Evolutionary conservation across 2,329 filamentous ascomycete genomes (phyloP).

Genomic region (Cladorrhinum sp.): DNA sequence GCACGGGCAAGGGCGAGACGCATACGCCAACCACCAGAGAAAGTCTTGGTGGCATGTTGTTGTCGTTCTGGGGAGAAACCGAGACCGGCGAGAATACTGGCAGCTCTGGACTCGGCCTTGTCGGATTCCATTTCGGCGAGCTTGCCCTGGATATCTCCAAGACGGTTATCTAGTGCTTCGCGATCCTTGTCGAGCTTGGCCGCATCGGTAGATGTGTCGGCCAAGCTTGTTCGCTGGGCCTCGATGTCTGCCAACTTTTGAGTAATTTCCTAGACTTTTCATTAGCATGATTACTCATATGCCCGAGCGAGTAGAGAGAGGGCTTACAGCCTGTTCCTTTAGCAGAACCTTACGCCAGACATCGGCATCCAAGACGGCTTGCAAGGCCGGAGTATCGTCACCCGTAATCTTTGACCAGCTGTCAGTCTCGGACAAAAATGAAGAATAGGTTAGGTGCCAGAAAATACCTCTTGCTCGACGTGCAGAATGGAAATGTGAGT

Average conservation of each 20-base stretch:
- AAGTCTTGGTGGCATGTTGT: constrained; percentile 90
- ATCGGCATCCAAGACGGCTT: constrained; percentile 94
- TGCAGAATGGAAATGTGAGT: constrained; percentile 98
- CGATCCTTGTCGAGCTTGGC: constrained; percentile 80
- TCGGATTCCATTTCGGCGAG: constrained; percentile 98
- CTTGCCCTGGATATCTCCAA: constrained; percentile 88
- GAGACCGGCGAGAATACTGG: constrained; percentile 92
- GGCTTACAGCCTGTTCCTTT: constrained; percentile 73
- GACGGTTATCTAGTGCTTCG: constrained; percentile 83
- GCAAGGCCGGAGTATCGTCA: constrained; percentile 90
- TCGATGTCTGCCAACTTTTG: constrained; percentile 75
- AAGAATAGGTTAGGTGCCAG: constrained; percentile 1
- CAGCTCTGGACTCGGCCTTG: constrained; percentile 92
- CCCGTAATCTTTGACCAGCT: constrained; percentile 68
- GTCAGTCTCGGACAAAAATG: constrained; percentile 21
- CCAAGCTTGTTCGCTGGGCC: constrained; percentile 70
- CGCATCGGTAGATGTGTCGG: constrained; percentile 89
- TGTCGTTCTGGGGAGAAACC: constrained; percentile 94
- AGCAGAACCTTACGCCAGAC: constrained; percentile 97
- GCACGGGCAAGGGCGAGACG: constrained; percentile 90
- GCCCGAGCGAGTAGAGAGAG: not conserved
- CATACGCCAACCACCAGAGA: constrained; percentile 99
- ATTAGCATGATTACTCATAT: constrained; percentile 20
- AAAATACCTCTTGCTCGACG: constrained; percentile 86
- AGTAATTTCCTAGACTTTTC: constrained; percentile 66